Evolutionary conservation across 495 filamentous ascomycete species (phyloP), one percentile per base, ranked within the genome.

Genomic region (Bryoglossum gracile): DNA sequence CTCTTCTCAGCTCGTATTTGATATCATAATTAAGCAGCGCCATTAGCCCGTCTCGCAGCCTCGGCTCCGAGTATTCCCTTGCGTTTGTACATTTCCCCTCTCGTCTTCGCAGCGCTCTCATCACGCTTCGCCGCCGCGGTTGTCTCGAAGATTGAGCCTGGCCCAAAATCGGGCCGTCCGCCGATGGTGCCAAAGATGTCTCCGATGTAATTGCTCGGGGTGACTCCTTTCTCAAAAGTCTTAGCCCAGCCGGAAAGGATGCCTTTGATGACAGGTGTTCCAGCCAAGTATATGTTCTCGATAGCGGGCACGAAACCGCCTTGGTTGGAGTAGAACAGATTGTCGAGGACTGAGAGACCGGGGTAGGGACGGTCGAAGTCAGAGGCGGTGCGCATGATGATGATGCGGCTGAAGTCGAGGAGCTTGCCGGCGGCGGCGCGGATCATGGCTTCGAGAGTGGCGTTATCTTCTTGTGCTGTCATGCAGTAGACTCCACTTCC

Each of bases 391-490:
- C 84, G 78, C 82, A 89, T 86, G 48, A 86, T 62, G 52, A 88
- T 83, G 48, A 84, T 75, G 3, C 85, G 75, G 8, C 66, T 55
- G 62, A 84, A 88, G 56, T 89, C 84, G 3, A 81, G 75, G 2
- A 78, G 62, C 3, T 72, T 73, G 38, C 61, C 61, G 3, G 68
- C 53, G 0, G 79, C 71, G 3, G 70, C 71, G n/a, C 85, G 77
- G 21, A 87, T 57, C 22, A 89, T 63, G 21, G 76, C 81, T 56
- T 84, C 81, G 13, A 87, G 74, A 0, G 74, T 80, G 3, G 82
- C 84, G 56, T 83, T 87, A 58, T 89, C 85, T 59, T 89, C 85
- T 58, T 88, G 85, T 10, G 82, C 82, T 3, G 74, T 80, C 51
- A 76, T 72, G 68, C 83, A 88, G 65, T 88, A 88, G 2, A 69